A percentile compares a stretch with the other conserved stretches of the same genome.
Conservation (phyloP, 208 protist species). For the Crithidia brevicula region DNA sequence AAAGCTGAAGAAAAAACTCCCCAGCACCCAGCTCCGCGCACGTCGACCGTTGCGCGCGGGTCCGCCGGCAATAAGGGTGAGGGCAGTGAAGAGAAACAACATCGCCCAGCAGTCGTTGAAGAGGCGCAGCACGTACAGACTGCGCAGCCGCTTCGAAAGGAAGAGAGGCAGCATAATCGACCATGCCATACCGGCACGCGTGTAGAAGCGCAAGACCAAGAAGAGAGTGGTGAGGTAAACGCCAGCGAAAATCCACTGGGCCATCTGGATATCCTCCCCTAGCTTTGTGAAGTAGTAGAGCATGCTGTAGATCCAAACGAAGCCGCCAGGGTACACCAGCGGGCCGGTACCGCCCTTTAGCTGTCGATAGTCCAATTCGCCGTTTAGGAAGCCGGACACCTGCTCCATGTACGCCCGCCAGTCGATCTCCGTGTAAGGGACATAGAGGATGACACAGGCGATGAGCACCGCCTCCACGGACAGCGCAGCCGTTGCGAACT, state of each 20-base stretch:
- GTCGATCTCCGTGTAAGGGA: conserved; percentile 90
- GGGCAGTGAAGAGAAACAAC: conserved; percentile 72
- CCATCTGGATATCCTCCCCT: conserved; percentile 63
- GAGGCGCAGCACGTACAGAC: conserved; percentile 84
- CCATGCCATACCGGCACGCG: conserved; percentile 31
- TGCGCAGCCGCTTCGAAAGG: conserved; percentile 84
- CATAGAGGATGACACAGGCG: conserved; percentile 36
- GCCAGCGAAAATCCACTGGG: conserved; percentile 75
- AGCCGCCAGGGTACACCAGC: conserved; percentile 91
- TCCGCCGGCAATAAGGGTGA: conserved; percentile 48
- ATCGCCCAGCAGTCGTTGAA: conserved; percentile 93
- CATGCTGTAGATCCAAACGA: conserved; percentile 86
- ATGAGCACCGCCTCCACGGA: conserved; percentile 40
- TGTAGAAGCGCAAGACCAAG: conserved; percentile 57
- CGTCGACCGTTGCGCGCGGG: conserved; percentile 11
- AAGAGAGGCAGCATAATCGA: conserved; percentile 53
- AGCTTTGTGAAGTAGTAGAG: conserved; percentile 80
- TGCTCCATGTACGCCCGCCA: conserved; percentile 94
- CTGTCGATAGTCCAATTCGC: conserved; percentile 81
- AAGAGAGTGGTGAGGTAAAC: conserved; percentile 72
- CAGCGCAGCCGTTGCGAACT: conserved; percentile 27
- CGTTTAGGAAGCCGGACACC: conserved; percentile 72
- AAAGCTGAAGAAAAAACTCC: conserved; percentile 73
- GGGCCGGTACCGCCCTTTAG: conserved; percentile 83
- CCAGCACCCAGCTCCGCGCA: conserved; percentile 53